Evolutionary conservation across 305 asterid species (phyloP).

Genomic region (Fraxinus angustifolia): DNA sequence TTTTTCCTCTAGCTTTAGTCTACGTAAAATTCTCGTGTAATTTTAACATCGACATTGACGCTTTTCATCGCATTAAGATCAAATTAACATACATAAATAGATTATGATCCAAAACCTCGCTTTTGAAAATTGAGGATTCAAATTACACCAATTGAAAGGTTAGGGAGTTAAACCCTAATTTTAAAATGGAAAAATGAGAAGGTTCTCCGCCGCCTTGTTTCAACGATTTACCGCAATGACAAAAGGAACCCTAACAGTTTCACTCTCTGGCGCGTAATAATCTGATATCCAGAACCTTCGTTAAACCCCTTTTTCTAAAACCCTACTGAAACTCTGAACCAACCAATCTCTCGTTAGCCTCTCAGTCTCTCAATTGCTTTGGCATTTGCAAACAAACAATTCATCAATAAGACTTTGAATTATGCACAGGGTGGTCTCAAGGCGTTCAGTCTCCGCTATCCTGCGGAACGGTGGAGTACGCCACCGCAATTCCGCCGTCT

Average conservation of each 20-base stretch:
- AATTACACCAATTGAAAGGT: neutral
- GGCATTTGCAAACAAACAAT: neutral
- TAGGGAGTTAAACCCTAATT: neutral
- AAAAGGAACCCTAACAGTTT: neutral
- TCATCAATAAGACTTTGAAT: neutral
- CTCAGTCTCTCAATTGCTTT: neutral
- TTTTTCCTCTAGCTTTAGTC: neutral
- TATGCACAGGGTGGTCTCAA: constrained; percentile 51
- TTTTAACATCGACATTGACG: neutral
- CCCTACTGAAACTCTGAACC: constrained; percentile 9
- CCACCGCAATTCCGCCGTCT: constrained; percentile 34
- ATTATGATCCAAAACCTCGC: neutral
- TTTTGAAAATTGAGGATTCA: neutral
- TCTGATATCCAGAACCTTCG: constrained; percentile 33
- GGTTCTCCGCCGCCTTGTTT: neutral
- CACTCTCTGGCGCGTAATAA: neutral
- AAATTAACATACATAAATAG: neutral
- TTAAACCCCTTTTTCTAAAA: constrained; percentile 25
- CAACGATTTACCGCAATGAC: neutral
- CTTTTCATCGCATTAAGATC: no score
- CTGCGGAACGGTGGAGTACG: constrained; percentile 39
- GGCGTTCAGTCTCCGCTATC: constrained; percentile 50
- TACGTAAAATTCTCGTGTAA: no score
- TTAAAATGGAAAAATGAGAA: neutral
- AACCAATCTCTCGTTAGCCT: neutral